Conservation (phyloP, 2,329 filamentous ascomycete genomes). For the Tolypocladium ovalisporum region DNA sequence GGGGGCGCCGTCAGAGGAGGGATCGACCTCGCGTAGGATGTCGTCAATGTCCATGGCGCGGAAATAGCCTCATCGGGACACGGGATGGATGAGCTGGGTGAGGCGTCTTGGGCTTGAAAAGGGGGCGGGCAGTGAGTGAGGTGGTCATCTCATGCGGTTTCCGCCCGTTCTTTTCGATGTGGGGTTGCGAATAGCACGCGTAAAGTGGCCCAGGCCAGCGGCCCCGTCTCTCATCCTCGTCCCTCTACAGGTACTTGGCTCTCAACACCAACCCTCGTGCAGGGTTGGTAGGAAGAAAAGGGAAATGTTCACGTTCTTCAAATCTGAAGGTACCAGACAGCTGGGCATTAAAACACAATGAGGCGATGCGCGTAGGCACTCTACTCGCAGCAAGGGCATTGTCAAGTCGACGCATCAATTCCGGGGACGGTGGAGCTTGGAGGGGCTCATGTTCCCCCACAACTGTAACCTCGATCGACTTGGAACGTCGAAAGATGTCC, state of each 20-base stretch:
- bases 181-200: not conserved
- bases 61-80: not conserved
- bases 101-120: not conserved
- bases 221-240: not conserved
- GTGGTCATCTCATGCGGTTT: not conserved
- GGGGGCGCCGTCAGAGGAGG: conserved; percentile 40
- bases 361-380: not conserved
- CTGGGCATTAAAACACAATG: not conserved
- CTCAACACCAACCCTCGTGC: not conserved
- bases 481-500: not conserved
- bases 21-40: conserved; percentile 65
- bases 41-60: conserved; percentile 65
- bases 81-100: not conserved
- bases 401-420: not conserved
- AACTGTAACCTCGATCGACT: too few relatives aligned
- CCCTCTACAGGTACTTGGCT: not conserved
- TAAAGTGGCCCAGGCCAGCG: not conserved
- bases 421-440: not conserved
- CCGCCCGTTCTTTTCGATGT: not conserved
- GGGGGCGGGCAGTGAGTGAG: not conserved
- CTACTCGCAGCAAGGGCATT: not conserved
- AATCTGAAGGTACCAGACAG: not conserved
- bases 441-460: not conserved
- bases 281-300: not conserved
- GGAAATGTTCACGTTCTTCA: not conserved